Conservation (phyloP, 495 filamentous ascomycete species). For the Podospora anserina region DNA sequence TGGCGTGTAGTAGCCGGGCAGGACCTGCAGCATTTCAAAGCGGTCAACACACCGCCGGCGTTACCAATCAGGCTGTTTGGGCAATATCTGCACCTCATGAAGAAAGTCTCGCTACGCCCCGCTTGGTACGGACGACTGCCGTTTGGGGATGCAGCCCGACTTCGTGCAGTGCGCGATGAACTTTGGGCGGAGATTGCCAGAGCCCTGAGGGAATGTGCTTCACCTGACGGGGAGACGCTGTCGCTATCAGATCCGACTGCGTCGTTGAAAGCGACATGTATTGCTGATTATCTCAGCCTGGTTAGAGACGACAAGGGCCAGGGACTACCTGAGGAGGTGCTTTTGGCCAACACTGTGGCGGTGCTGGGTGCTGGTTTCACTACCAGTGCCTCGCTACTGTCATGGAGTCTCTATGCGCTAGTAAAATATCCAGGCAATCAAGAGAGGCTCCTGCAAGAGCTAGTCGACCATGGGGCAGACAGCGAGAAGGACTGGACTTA, state of each 20-base stretch:
- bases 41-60: neutral
- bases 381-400: slow-evolving; percentile 50
- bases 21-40: too few species aligned
- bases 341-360: slow-evolving; percentile 27
- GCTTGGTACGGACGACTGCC: slow-evolving; percentile 52
- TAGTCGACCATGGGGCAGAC: slow-evolving; percentile 46
- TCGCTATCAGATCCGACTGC: slow-evolving; percentile 46
- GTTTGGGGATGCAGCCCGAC: slow-evolving; percentile 47
- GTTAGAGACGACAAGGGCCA: slow-evolving; percentile 53
- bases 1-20: too few species aligned
- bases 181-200: slow-evolving; percentile 33
- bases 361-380: slow-evolving; percentile 54
- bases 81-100: slow-evolving; percentile 39
- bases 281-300: slow-evolving; percentile 44
- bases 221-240: slow-evolving; percentile 39
- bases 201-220: slow-evolving; percentile 38
- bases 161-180: slow-evolving; percentile 33
- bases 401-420: slow-evolving; percentile 53
- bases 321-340: slow-evolving; percentile 39
- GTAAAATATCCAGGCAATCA: slow-evolving; percentile 50
- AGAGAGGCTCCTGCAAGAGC: slow-evolving; percentile 51
- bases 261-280: slow-evolving; percentile 41
- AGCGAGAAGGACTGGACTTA: slow-evolving; percentile 38
- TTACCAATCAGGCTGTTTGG: neutral
- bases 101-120: slow-evolving; percentile 48